Evolutionary conservation across 2,329 filamentous ascomycete genomes (phyloP), one percentile per base, ranked within the genome.

Genomic region (Cladosporium halotolerans): DNA sequence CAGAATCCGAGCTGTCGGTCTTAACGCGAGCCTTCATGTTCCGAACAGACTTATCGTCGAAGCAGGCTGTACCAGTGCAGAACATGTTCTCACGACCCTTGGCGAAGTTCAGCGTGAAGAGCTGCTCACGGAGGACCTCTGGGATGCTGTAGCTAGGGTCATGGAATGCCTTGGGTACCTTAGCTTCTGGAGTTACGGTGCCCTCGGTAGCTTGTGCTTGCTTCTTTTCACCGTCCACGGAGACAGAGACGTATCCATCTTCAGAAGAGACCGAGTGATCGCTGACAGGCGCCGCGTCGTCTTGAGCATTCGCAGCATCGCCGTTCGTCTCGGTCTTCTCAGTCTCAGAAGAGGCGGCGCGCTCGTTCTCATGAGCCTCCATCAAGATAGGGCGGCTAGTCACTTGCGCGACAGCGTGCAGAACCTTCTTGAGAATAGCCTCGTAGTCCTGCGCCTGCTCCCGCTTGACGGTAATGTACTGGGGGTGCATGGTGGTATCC

Each of bases 171-270:
- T 58, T 52, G 14, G 65, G 66, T 40, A 68, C 66, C 19, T 58
- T 54, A 18, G 55, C 33, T 16, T 58, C 44, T 3, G 51, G 10
- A 11, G 10, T 39, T 4, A 16, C 36, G 16, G n/a, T 18, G 4
- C 61, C 59, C 54, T 78, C 73, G 18, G 40, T 40, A 14, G 51
- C 14, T 43, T 53, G 51, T 11, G 31, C 45, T 46, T 43, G 14
- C 2, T 19, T 9, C 7, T 49, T 50, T 14, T 89, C 85, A 9
- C 14, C 46, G 50, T 83, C 84, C 85, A 96, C 91, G 0, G 87
- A 88, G 13, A 99, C 84, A 65, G 96, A 88, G 5, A 97, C 88
- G 63, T 96, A 82, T 57, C 89, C 89, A 57, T 96, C 91, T 68
- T 96, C 92, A 9, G 89, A 88, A 66, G 91, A 85, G 2, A 95